Base-by-base conservation (phyloP, 164 flowering plant species). In the Liquidambar formosana region DNA sequence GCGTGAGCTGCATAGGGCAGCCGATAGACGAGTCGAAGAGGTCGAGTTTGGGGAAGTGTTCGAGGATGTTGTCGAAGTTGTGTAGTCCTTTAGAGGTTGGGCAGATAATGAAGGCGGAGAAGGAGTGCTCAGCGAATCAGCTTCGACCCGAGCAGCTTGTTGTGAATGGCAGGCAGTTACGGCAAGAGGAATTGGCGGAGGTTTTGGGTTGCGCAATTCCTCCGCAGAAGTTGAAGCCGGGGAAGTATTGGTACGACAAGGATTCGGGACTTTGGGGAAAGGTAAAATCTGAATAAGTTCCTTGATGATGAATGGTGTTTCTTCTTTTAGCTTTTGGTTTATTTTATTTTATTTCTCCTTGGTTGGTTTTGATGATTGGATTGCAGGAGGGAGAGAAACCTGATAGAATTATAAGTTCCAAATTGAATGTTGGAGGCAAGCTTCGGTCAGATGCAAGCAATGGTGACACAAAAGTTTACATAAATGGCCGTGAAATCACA, bases 261-360 rank as follows among this genome's bases (percentile, higher is more conserved):
- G 88, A 82, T 60, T 85, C 86, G 2, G 88, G 88, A 14, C 76
- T 85, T 25, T 85, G 88, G 88, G 88, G 88, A 60, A 80, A 82
- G 88, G 88, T 85, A 70, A 73, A 57, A 43, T 8, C n/a, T 19
- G 70, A 41, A 6, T 47, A 18, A 59, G 11, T 25, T 48, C 10
- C 4, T 21, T 58, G 28, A 33, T 52, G n/a, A 15, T 18, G n/a
- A 16, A 22, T 54, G 23, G n/a, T 4, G 28, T 56, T 54, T 45
- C 10, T 2, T 0, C 33, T 51, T 11, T 27, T 18, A 19, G 49
- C 41, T 68, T 21, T 19, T 49, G 64, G 33, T 8, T 51, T 27
- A 19, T 27, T 28, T 4, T 63, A 18, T 46, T 19, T 63, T 57
- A 48, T 71, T 56, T 59, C 21, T n/a, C 26, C 13, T 46, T n/a